These are phyloP conservation scores for Cyclostephanos invisitatus DNA, from an alignment of 108 stramenopile genomes.

Conservation along the genomic window DNA sequence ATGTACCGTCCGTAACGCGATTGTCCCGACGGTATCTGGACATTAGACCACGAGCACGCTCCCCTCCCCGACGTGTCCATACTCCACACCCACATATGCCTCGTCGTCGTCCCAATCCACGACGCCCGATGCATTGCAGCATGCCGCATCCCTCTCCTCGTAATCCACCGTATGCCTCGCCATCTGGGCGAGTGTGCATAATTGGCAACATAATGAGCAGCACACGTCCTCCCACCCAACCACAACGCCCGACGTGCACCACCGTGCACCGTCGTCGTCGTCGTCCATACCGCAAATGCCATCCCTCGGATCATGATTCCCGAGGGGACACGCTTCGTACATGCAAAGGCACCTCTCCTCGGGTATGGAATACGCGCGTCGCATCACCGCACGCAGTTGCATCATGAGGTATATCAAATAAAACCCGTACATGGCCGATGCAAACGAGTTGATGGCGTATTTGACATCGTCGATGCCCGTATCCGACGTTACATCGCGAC, in stretches of 20 bases:
- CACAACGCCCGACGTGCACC: constrained; percentile 20
- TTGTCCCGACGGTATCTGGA: too few species aligned
- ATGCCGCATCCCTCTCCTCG: constrained; percentile 64
- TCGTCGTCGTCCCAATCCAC: constrained; percentile 49
- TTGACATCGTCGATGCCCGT: constrained; percentile 9
- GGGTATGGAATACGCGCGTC: constrained; percentile 45
- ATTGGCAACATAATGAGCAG: constrained; percentile 67
- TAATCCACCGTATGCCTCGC: constrained; percentile 85
- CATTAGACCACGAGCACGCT: constrained; percentile 31
- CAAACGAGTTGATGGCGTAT: constrained; percentile 23
- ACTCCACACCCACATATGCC: constrained; percentile 35
- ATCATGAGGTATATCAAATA: constrained; percentile 32
- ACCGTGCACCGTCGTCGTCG: background rate
- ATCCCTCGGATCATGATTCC: constrained; percentile 19
- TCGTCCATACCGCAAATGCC: constrained; percentile 21
- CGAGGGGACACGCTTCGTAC: constrained; percentile 26
- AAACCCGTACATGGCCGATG: constrained; percentile 13
- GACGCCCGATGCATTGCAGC: constrained; percentile 64
- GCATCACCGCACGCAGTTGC: constrained; percentile 37
- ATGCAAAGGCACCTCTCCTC: constrained; percentile 38
- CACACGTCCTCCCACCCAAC: constrained; percentile 77
- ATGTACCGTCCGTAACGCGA: too few species aligned
- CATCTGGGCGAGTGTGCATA: constrained; percentile 76
- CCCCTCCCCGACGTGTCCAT: constrained; percentile 22
- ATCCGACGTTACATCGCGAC: background rate